phyloP scores from a whole-genome alignment of 495 filamentous ascomycete genomes.

The Penicillium roqueforti region DNA sequence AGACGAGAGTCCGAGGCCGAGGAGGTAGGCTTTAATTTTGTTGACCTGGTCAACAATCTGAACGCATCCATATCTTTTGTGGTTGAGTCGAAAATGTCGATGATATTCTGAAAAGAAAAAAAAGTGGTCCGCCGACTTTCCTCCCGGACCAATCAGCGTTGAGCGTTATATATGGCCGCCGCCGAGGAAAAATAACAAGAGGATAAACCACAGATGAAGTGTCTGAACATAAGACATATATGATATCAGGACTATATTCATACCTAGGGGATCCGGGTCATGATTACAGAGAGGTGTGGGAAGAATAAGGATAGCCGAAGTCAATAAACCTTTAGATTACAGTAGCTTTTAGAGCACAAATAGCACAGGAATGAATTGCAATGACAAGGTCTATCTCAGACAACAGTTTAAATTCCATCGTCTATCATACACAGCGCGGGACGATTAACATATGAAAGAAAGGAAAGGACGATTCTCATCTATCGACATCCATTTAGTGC shows the following conservation, averaged over 20 bases:
- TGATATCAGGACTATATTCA: not conserved
- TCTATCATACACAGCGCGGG: slow-evolving; percentile 50
- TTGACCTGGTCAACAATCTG: slow-evolving; percentile 51
- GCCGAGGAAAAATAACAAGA: not conserved
- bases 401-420: slow-evolving; percentile 52
- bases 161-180: not conserved
- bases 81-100: slow-evolving; percentile 13
- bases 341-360: not conserved
- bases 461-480: slow-evolving; percentile 28
- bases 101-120: slow-evolving; percentile 33
- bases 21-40: slow-evolving; percentile 44
- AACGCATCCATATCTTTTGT: slow-evolving; percentile 49
- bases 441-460: slow-evolving; percentile 35
- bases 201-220: not conserved
- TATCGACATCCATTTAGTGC: slow-evolving; percentile 49
- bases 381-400: slow-evolving; percentile 37
- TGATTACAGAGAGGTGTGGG: too few species aligned
- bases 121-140: slow-evolving; percentile 19
- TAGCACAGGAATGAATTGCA: slow-evolving; percentile 14
- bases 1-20: slow-evolving; percentile 27
- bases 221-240: not conserved
- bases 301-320: not conserved
- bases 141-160: slow-evolving; percentile 38
- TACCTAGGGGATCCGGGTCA: not conserved
- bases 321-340: not conserved